A percentile compares a stretch with the other conserved stretches of the same genome.
Conservation (phyloP, 345 rosid genomes). For the Microcos paniculata region DNA sequence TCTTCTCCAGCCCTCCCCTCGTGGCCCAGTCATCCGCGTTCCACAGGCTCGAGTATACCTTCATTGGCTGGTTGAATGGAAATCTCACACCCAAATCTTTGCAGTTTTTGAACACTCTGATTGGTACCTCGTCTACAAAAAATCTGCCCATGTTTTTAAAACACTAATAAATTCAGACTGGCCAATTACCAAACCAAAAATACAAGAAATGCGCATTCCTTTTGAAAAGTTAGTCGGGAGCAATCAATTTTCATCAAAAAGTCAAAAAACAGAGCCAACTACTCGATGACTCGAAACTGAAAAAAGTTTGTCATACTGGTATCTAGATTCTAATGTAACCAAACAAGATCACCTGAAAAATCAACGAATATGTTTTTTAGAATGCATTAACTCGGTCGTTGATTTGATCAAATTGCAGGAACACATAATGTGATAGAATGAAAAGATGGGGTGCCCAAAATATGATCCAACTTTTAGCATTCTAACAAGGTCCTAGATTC, state of each 20-base stretch:
- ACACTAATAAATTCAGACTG: background rate
- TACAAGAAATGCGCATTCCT: background rate
- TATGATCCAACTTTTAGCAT: too few relatives aligned
- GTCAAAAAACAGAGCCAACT: background rate
- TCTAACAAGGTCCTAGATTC: too few relatives aligned
- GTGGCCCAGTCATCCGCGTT: slow-evolving; percentile 95
- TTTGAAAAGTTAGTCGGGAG: too few relatives aligned
- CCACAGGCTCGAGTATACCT: slow-evolving; percentile 84
- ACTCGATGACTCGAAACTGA: background rate
- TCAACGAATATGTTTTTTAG: too few relatives aligned
- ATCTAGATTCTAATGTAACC: background rate
- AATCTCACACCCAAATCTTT: slow-evolving; percentile 69
- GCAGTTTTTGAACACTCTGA: slow-evolving; percentile 80
- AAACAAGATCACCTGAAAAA: background rate
- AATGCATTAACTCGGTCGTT: too few relatives aligned
- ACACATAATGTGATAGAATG: too few relatives aligned
- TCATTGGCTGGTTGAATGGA: slow-evolving; percentile 86
- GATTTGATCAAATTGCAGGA: too few relatives aligned
- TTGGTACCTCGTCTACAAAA: slow-evolving; percentile 71
- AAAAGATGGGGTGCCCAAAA: too few relatives aligned
- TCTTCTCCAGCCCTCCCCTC: slow-evolving; percentile 82
- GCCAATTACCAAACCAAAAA: background rate
- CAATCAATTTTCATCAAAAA: background rate
- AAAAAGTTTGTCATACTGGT: too few relatives aligned
- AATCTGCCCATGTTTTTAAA: slow-evolving; percentile 37